Evolutionary conservation across 495 filamentous ascomycete genomes (phyloP), one percentile per base, ranked within the genome.

Genomic region (Schizothecium vesticola): DNA sequence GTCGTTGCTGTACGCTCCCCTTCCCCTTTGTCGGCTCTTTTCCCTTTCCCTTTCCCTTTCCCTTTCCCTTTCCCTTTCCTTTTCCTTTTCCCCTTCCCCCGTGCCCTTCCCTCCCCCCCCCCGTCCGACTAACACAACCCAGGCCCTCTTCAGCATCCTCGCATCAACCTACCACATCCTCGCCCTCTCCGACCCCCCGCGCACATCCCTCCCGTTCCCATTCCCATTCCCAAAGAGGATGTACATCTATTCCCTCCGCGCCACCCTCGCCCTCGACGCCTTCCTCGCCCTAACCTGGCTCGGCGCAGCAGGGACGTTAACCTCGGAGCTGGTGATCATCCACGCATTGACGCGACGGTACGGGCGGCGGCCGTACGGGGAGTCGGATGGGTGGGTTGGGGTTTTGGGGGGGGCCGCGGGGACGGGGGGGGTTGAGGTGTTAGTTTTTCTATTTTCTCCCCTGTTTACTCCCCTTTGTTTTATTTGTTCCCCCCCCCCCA

Each of bases 231-330:
- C n/a, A n/a, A n/a, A n/a, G n/a, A n/a, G n/a, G n/a, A n/a, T n/a
- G n/a, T n/a, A n/a, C n/a, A 28, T 28, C 6, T 28, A 28, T 86
- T 85, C 84, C 72, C 84, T 84, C 73, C 84, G 81, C 81, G 81
- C 81, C 8, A 72, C 83, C 58, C 74, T 85, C 16, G 76, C 75
- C 61, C 68, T 82, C 24, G 81, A 85, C 61, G 79, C 84, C 33
- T 73, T 82, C 59, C 70, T 80, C 9, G 70, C 81, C 29, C 64
- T 83, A 65, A 76, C 85, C 72, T 85, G 82, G 83, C 69, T 83
- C 13, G 75, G 77, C 64, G 78, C 80, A 0, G 82, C 84, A 43
- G 76, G 77, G 2, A 67, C 83, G 16, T 70, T 82, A 10, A 80
- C 81, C 25, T 69, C 79, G 10, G 70, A 78, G 60, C 68, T 81